Conservation (phyloP, 1,139 yeast genomes). For the Casaregolazyma suthepensis region DNA sequence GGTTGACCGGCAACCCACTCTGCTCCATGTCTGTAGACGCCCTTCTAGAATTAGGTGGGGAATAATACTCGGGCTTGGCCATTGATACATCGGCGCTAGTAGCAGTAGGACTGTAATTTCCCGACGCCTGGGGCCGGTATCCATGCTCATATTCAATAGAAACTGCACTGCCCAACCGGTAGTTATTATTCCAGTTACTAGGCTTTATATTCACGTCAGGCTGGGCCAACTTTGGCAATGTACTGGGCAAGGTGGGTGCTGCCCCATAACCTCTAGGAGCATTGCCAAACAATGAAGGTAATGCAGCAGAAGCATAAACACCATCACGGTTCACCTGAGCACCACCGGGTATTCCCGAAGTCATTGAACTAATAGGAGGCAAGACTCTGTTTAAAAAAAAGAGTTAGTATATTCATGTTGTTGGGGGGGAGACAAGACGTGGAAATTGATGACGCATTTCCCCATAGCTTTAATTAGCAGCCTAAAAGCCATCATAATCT, state of each 20-base stretch:
- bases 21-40: conserved; percentile 12
- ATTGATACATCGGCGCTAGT: not conserved
- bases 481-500: not conserved
- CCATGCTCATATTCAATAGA: conserved; percentile 3
- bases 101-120: conserved; percentile 4
- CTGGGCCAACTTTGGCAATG: conserved; percentile 1
- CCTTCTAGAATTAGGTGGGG: conserved; percentile 17
- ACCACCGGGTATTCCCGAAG: conserved; percentile 3
- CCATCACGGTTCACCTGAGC: not conserved
- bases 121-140: not conserved
- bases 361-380: conserved; percentile 4
- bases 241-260: not conserved
- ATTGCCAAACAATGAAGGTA: conserved; percentile 8
- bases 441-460: not conserved
- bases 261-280: conserved; percentile 6
- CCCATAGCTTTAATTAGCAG: not conserved
- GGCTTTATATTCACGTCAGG: conserved; percentile 2
- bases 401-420: not conserved
- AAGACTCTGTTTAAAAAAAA: not conserved
- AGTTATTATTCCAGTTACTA: not conserved
- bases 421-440: not conserved
- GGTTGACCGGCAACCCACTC: not conserved
- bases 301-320: not conserved
- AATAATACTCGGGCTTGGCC: conserved; percentile 11
- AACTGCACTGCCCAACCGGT: conserved; percentile 3